Percentiles rank a stretch among this genome's conserved stretches.
phyloP scores from a whole-genome alignment of 306 rosid genomes.

The Ammopiptanthus mongolicus region DNA sequence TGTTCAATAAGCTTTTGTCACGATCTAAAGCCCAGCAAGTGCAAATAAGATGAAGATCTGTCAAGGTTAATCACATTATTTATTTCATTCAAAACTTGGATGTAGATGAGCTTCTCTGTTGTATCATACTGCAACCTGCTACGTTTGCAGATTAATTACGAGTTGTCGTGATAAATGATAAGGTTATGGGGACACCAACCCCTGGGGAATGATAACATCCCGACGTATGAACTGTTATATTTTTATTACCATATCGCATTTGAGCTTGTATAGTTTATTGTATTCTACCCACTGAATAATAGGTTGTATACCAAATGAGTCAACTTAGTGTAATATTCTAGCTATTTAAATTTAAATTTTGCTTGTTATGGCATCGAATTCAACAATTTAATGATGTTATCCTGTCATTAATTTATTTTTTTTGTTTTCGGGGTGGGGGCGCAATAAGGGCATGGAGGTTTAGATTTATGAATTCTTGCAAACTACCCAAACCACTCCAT shows the following conservation, averaged over 20 bases:
- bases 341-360: background rate
- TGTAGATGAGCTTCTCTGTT: slow-evolving; percentile 32
- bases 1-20: slow-evolving; percentile 28
- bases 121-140: slow-evolving; percentile 31
- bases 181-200: slow-evolving; percentile 32
- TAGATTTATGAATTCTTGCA: no score
- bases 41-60: slow-evolving; percentile 29
- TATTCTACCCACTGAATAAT: slow-evolving; percentile 20
- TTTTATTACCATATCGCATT: background rate
- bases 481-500: no score
- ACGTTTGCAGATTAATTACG: slow-evolving; percentile 28
- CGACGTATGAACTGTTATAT: slow-evolving; percentile 4
- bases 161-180: slow-evolving; percentile 21
- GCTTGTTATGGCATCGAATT: background rate
- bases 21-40: slow-evolving; percentile 18
- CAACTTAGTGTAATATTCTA: background rate
- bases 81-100: slow-evolving; percentile 21
- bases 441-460: no score
- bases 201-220: slow-evolving; percentile 18
- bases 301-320: slow-evolving; percentile 15
- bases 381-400: background rate
- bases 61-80: slow-evolving; percentile 27
- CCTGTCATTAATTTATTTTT: no score
- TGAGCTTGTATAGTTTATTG: slow-evolving; percentile 26
- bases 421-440: no score